Base-by-base conservation (phyloP, 805 yeast genomes). In the Candida nitratophila region DNA sequence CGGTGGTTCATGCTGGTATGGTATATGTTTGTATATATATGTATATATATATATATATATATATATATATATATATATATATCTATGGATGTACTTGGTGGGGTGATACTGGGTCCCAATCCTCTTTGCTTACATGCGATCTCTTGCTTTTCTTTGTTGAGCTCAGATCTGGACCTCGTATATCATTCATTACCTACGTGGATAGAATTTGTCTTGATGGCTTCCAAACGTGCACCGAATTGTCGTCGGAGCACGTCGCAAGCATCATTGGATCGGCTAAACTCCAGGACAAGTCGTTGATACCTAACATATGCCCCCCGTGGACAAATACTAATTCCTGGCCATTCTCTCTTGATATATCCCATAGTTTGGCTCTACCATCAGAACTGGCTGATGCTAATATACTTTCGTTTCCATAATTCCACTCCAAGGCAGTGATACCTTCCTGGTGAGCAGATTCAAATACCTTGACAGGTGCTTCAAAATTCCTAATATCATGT, bases 221-320 rank as follows among this genome's bases (percentile, higher is more conserved):
- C 53, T 73, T 77, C 95, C 96, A 90, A 2, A 89, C 61, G 49
- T 90, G 96, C n/a, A 89, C 65, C 1, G 90, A 77, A 57, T 90
- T 90, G 56, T 90, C 96, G 54, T 84, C 88, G 0, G 87, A 79
- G 5, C 85, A 91, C 54, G 88, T 80, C 3, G 87, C 81, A 32
- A 88, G 50, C 73, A 83, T 70, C 76, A 83, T 76, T 4, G 79
- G 76, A 45, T 78, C 85, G 46, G 79, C 79, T 0, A 79, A 75
- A 45, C 86, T 84, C 97, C 97, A 90, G 30, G 79, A 73, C 26
- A 88, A 64, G 53, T 89, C 97, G 50, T 83, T 85, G 3, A 90
- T 86, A 3, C 91, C 89, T n/a, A 83, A 68, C 75, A 83, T 74
- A 60, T 90, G 98, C 0, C 97, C 97, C 3, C 81, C 83, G 62